Evolutionary conservation across 176 grass and related monocot species (phyloP), one percentile per base, ranked within the genome.

Genomic region (Juncus inflexus): DNA sequence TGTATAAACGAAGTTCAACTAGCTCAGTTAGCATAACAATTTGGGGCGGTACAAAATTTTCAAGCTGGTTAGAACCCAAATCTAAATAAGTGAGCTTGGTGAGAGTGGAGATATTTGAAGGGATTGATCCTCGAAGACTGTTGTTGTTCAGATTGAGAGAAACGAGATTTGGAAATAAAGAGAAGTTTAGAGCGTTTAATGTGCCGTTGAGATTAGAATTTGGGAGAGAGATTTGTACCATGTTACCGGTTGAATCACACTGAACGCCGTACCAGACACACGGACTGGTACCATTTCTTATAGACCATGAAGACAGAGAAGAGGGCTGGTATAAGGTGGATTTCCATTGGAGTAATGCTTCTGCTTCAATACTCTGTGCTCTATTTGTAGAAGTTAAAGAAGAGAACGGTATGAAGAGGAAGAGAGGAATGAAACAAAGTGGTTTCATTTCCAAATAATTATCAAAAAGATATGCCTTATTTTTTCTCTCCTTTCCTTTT

Each of bases 131-230:
- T 15, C 45, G 55, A 7, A 96, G 75, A 51, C 58, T 15, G 65
- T 96, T 96, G 74, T 4, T 50, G 58, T 73, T 90, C 68, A 96
- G 91, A 68, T 96, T 72, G 65, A 96, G 84, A 7, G 3, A 42
- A 35, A 10, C 51, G 52, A 96, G 78, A 61, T 63, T 57, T 2
- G 62, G 62, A 55, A 96, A 41, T 3, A 76, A 65, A 43, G 65
- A 10, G 52, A 96, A 83, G 16, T 87, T 64, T 12, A 96, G 50
- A 3, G 67, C 72, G 38, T 68, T 64, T 50, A 95, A 82, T 55
- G 81, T 78, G 65, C 91, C 91, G 36, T 66, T 55, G 37, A 96
- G 76, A 11, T 54, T 64, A 10, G 87, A 42, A 37, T 38, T 63
- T 12, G 72, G 55, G 38, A 87, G 67, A 70, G 59, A 52, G 4